Evolutionary conservation across 2,329 filamentous ascomycete species (phyloP), one percentile per base, ranked within the genome.

Genomic region (Penicillium sp.): DNA sequence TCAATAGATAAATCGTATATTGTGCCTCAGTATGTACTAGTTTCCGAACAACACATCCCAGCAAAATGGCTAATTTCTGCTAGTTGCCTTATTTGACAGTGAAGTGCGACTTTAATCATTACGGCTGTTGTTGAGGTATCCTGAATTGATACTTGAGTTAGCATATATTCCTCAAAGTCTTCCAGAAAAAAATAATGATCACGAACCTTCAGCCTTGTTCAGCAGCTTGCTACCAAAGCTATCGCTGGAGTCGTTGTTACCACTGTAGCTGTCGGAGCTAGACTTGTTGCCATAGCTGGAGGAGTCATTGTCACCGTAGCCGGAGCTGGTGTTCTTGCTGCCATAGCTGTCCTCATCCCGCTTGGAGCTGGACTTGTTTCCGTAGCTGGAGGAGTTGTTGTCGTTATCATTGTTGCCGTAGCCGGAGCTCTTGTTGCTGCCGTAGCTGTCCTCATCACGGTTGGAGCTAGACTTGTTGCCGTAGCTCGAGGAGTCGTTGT

Each of bases 401-500:
- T 3, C 19, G 22, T 31, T 37, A 3, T 40, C 49, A 14, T 36
- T 25, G n/a, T 16, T 31, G 1, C 33, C 33, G 11, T 31, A 46
- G 41, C 33, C 40, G 17, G 48, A 26, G 22, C 3, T 22, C 3
- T 47, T 47, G 17, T 14, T 35, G 28, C 40, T 45, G 4, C 22
- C 42, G 2, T 53, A 43, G 51, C 10, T 54, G 9, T 53, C 30
- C 1, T 30, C 1, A 16, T 35, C 22, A n/a, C 38, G 28, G 10
- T 36, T 36, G 6, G 26, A 53, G 50, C 50, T 53, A 1, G 35
- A 46, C 35, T 53, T 53, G 22, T 49, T 53, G 5, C 43, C 43
- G 9, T 53, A 53, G 36, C 50, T 53, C 3, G 35, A 36, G 3
- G 37, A 41, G 36, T 45, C 19, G 16, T 38, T 26, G 26, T 17